phyloP scores from a whole-genome alignment of 2,329 filamentous ascomycete genomes.

The Periconia macrospinosa region DNA sequence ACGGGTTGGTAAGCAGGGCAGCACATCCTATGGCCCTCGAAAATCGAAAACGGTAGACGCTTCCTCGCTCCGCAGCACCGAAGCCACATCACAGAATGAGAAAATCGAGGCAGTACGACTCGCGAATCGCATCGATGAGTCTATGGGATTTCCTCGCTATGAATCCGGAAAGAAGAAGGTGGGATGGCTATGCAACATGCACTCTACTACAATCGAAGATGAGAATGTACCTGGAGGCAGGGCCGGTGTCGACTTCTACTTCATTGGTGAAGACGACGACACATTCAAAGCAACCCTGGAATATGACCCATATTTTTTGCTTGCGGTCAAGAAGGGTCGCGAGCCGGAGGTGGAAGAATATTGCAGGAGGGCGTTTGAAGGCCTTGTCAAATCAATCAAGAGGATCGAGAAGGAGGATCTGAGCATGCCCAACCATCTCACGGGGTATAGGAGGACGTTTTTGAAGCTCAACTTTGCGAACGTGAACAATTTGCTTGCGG shows the following conservation, averaged over 20 bases:
- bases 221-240: constrained; percentile 80
- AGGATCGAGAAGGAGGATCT: constrained; percentile 90
- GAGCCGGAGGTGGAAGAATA: constrained; percentile 97
- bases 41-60: constrained; percentile 78
- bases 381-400: constrained; percentile 76
- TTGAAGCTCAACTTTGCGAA: constrained; percentile 86
- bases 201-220: constrained; percentile 84
- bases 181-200: constrained; percentile 95
- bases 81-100: constrained; percentile 90
- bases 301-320: constrained; percentile 94
- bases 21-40: constrained; percentile 53
- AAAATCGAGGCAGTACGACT: constrained; percentile 83
- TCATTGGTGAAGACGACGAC: constrained; percentile 72
- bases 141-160: constrained; percentile 90
- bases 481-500: constrained; percentile 81
- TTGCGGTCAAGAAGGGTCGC: constrained; percentile 83
- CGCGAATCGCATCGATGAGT: constrained; percentile 88
- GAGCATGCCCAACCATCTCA: constrained; percentile 89
- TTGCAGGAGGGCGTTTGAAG: constrained; percentile 77
- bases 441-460: constrained; percentile 88
- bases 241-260: constrained; percentile 94
- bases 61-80: constrained; percentile 70
- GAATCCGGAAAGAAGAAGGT: constrained; percentile 83
- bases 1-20: constrained; percentile 47
- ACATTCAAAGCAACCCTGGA: constrained; percentile 96